Evolutionary conservation across 768 basidiomycete genomes (phyloP).

Genomic region (Kwoniella pini): DNA sequence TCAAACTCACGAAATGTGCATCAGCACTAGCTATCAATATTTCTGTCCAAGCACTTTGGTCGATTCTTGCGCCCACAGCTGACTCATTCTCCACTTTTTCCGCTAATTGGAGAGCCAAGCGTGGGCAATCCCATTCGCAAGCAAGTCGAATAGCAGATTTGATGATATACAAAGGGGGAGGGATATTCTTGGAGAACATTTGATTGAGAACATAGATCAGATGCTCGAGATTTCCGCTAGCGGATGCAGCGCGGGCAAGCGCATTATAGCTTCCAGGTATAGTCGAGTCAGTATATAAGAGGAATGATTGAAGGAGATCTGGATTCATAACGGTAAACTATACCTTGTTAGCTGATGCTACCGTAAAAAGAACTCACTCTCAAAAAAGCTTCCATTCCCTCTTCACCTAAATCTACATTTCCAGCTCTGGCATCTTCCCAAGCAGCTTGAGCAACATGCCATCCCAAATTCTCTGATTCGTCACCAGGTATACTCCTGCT

Average conservation of each 20-base stretch:
- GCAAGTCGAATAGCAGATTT: conserved; percentile 63
- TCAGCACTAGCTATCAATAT: conserved; percentile 69
- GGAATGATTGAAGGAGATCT: conserved; percentile 55
- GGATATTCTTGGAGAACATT: conserved; percentile 62
- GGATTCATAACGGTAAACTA: conserved; percentile 51
- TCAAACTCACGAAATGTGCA: conserved; percentile 66
- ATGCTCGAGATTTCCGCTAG: conserved; percentile 65
- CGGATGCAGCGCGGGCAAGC: conserved; percentile 63
- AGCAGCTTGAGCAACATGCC: conserved; percentile 33
- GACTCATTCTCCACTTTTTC: conserved; percentile 61
- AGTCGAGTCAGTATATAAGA: conserved; percentile 57
- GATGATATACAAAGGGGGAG: conserved; percentile 60
- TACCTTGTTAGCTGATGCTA: conserved; percentile 11
- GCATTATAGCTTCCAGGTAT: conserved; percentile 39
- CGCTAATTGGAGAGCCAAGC: conserved; percentile 73
- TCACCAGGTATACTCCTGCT: conserved; percentile 4
- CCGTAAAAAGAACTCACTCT: conserved; percentile 57
- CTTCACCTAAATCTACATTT: conserved; percentile 39
- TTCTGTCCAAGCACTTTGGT: conserved; percentile 64
- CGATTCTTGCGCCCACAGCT: conserved; percentile 61
- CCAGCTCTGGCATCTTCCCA: conserved; percentile 38
- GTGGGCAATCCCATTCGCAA: conserved; percentile 62
- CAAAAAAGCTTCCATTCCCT: conserved; percentile 65
- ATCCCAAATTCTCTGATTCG: conserved; percentile 6
- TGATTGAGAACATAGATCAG: conserved; percentile 65